Conservation (phyloP, 768 basidiomycete species). For the Lactarius sp. region DNA sequence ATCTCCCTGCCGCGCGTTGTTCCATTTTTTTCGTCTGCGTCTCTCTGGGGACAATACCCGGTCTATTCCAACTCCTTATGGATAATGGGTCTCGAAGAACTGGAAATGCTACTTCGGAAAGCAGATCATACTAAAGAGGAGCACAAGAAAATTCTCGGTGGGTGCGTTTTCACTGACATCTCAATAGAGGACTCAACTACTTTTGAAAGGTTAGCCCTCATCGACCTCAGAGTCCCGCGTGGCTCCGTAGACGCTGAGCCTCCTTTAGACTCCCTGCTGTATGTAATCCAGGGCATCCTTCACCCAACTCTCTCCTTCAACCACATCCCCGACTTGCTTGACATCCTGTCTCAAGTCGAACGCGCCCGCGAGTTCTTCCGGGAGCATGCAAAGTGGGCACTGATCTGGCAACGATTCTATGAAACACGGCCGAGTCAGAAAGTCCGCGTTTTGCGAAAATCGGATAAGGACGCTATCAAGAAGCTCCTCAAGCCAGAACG, state of each 20-base stretch:
- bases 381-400: conserved; percentile 20
- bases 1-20: no score
- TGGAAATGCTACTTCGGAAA: conserved; percentile 14
- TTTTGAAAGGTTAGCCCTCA: conserved; percentile 15
- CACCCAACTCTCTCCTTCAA: conserved; percentile 15
- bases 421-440: conserved; percentile 11
- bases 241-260: conserved; percentile 4
- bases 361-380: conserved; percentile 15
- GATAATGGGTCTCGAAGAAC: conserved; percentile 13
- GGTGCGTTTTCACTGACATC: background rate
- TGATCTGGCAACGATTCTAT: conserved; percentile 20
- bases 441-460: conserved; percentile 18
- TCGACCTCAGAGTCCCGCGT: conserved; percentile 6
- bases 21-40: background rate
- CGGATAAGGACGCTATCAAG: conserved; percentile 15
- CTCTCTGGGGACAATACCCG: background rate
- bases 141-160: conserved; percentile 8
- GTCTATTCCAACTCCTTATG: background rate
- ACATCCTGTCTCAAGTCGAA: conserved; percentile 23
- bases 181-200: background rate
- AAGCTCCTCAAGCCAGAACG: conserved; percentile 19
- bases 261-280: conserved; percentile 3
- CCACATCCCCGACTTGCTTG: conserved; percentile 19
- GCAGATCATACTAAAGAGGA: conserved; percentile 13
- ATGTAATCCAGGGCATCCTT: conserved; percentile 15